Conservation (phyloP, 2,329 filamentous ascomycete species). For the Escovopsis sp. region DNA sequence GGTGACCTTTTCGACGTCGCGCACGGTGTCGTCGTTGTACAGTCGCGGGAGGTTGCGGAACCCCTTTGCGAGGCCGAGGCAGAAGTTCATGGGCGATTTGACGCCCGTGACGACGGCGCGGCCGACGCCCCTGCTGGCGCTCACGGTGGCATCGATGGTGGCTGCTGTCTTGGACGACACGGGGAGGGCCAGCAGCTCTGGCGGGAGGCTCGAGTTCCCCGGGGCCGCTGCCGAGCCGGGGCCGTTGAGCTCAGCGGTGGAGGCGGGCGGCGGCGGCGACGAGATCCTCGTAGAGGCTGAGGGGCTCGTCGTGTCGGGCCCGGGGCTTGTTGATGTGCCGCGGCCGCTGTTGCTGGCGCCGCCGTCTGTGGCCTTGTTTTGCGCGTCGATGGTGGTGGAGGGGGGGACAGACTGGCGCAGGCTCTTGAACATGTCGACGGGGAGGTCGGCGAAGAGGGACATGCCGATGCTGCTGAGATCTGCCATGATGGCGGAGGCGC, state of each 20-base stretch:
- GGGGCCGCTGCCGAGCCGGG: too few species aligned
- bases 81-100: slow-evolving; percentile 73
- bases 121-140: slow-evolving; percentile 51
- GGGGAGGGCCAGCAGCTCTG: too few species aligned
- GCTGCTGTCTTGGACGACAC: slow-evolving; percentile 6
- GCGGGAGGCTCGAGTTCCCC: too few species aligned
- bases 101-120: slow-evolving; percentile 63
- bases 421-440: slow-evolving; percentile 38
- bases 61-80: slow-evolving; percentile 65
- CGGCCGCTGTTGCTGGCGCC: too few species aligned
- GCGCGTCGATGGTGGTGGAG: too few species aligned
- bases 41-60: slow-evolving; percentile 78
- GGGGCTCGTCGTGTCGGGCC: too few species aligned
- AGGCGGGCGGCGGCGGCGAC: too few species aligned
- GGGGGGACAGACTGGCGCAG: slow-evolving; percentile 8
- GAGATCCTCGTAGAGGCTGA: not conserved
- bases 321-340: too few species aligned
- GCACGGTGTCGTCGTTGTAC: slow-evolving; percentile 72
- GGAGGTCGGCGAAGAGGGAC: slow-evolving; percentile 59
- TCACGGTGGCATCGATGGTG: slow-evolving; percentile 43
- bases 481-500: slow-evolving; percentile 62
- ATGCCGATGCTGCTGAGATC: slow-evolving; percentile 71
- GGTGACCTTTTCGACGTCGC: slow-evolving; percentile 65
- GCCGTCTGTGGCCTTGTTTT: too few species aligned
- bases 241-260: too few species aligned